Conservation (phyloP, 805 yeast genomes). For the Schwanniomyces polymorphus region DNA sequence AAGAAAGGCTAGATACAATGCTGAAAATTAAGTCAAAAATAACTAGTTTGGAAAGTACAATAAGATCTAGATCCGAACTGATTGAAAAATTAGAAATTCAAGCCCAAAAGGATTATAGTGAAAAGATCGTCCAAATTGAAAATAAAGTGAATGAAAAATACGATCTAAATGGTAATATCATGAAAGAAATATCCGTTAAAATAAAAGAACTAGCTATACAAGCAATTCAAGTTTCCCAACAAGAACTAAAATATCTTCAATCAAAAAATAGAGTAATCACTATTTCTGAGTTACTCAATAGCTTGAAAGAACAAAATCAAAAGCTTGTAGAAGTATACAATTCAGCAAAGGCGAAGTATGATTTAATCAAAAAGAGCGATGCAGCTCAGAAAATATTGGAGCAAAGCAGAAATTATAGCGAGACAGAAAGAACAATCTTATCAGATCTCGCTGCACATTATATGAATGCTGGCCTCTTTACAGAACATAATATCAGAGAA, state of each 20-base stretch:
- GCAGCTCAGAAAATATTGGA: slow-evolving; percentile 36
- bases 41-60: slow-evolving; percentile 19
- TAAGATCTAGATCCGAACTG: slow-evolving; percentile 24
- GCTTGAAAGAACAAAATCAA: slow-evolving; percentile 25
- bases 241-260: slow-evolving; percentile 14
- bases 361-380: slow-evolving; percentile 39
- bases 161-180: slow-evolving; percentile 13
- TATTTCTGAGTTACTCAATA: slow-evolving; percentile 22
- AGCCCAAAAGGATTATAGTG: slow-evolving; percentile 41
- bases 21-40: slow-evolving; percentile 11
- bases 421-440: slow-evolving; percentile 38
- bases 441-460: slow-evolving; percentile 37
- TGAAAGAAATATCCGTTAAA: slow-evolving; percentile 19
- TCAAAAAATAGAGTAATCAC: slow-evolving; percentile 16
- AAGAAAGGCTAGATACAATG: slow-evolving; percentile 8
- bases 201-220: slow-evolving; percentile 20
- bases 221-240: slow-evolving; percentile 11
- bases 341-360: slow-evolving; percentile 31
- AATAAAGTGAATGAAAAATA: slow-evolving; percentile 20
- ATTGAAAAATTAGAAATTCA: slow-evolving; percentile 34
- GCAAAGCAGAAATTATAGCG: slow-evolving; percentile 36
- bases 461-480: slow-evolving; percentile 36
- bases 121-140: slow-evolving; percentile 35
- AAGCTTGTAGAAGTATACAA: slow-evolving; percentile 30
- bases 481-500: slow-evolving; percentile 34